Percentiles rank a stretch among this genome's conserved stretches.
These are phyloP conservation scores for Raffaelea ambrosiae DNA, from an alignment of 2,329 filamentous ascomycete genomes.

Conservation along the genomic window DNA sequence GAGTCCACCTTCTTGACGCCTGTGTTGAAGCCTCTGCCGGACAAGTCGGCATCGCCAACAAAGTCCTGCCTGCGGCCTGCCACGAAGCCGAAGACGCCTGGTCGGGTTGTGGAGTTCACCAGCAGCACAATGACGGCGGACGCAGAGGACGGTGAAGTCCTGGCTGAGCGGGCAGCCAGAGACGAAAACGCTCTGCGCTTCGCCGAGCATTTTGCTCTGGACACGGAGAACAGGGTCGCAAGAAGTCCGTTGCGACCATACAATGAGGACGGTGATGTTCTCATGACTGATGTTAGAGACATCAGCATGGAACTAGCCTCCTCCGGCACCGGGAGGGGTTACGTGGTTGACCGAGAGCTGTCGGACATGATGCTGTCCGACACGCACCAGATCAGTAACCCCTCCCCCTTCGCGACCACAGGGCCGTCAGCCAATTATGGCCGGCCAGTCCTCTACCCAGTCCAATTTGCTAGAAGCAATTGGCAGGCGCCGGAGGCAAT, in stretches of 20 bases:
- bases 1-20: constrained; percentile 29
- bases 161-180: neutral
- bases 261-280: constrained; percentile 1
- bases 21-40: constrained; percentile 39
- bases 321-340: neutral
- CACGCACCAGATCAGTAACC: constrained; percentile 8
- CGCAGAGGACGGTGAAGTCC: constrained; percentile 26
- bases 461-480: constrained; percentile 3
- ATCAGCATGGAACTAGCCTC: neutral
- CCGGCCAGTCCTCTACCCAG: neutral
- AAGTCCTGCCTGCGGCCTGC: constrained; percentile 52
- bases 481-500: constrained; percentile 3
- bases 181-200: constrained; percentile 3
- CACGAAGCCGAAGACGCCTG: constrained; percentile 48
- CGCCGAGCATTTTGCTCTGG: constrained; percentile 10
- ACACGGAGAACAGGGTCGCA: constrained; percentile 5
- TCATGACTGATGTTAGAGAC: constrained; percentile 6
- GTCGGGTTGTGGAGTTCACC: constrained; percentile 50
- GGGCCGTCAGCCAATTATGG: neutral
- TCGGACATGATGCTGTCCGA: constrained; percentile 12
- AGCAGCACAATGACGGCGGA: constrained; percentile 39
- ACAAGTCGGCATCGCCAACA: constrained; percentile 42
- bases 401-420: neutral
- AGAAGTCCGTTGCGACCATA: neutral
- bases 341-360: constrained; percentile 8